phyloP scores from a whole-genome alignment of 345 rosid genomes.

The Rubroshorea leprosula region DNA sequence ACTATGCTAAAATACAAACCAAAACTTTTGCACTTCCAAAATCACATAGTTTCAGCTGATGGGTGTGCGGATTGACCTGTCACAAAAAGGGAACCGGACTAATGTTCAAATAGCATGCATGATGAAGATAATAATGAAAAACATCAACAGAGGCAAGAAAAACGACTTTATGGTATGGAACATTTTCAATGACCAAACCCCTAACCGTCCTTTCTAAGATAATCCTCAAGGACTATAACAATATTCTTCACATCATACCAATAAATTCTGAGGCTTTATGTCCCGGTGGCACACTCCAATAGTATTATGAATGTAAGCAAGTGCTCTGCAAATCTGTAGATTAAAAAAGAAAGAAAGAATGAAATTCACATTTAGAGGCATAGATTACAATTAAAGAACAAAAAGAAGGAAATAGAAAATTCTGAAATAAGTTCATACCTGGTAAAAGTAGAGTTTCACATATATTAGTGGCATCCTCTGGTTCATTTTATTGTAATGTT shows the following conservation, averaged over 20 bases:
- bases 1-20: conserved; percentile 41
- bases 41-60: conserved; percentile 90
- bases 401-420: background rate
- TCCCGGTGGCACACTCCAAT: conserved; percentile 97
- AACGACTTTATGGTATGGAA: background rate
- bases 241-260: conserved; percentile 40
- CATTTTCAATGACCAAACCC: no score
- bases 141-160: no score
- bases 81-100: conserved; percentile 6
- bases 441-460: conserved; percentile 86
- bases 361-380: background rate
- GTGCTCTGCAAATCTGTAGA: conserved; percentile 80
- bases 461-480: conserved; percentile 89
- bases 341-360: conserved; percentile 3
- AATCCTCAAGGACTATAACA: background rate
- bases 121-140: background rate
- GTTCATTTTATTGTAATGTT: conserved; percentile 71
- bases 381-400: background rate
- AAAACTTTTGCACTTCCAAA: conserved; percentile 98
- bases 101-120: background rate
- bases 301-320: conserved; percentile 76
- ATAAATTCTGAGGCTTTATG: conserved; percentile 93
- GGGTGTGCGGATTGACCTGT: conserved; percentile 96
- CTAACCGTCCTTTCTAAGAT: background rate
- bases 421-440: conserved; percentile 35